phyloP scores from a whole-genome alignment of 2,329 filamentous ascomycete genomes.

The Diaporthe australafricana region DNA sequence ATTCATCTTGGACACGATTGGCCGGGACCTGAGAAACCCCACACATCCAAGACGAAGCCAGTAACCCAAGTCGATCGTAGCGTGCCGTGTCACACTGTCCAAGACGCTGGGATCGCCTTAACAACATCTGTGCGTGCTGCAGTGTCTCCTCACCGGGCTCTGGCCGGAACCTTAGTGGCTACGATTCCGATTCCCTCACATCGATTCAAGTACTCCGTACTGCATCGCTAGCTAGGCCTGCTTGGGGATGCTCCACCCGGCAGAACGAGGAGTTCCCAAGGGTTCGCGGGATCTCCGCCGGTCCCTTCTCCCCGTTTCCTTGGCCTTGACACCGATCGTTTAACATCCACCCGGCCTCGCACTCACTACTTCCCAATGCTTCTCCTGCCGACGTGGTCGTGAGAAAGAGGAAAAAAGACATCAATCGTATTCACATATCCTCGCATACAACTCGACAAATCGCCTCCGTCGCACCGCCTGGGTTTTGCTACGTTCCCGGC shows the following conservation, averaged over 20 bases:
- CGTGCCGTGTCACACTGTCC: constrained; percentile 7
- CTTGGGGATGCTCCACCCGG: constrained; percentile 16
- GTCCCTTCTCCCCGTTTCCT: background rate
- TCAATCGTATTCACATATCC: background rate
- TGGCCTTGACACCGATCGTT: constrained; percentile 15
- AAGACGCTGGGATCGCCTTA: constrained; percentile 14
- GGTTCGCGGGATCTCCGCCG: constrained; percentile 2
- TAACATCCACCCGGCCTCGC: constrained; percentile 2
- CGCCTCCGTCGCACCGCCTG: too few relatives aligned
- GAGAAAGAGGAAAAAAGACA: background rate
- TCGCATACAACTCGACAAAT: background rate
- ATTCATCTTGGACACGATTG: background rate
- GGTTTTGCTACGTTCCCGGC: background rate
- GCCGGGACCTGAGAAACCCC: background rate
- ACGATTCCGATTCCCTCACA: background rate
- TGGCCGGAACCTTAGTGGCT: constrained; percentile 15
- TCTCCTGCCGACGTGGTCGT: background rate
- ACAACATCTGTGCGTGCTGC: constrained; percentile 26
- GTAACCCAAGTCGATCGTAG: constrained; percentile 15
- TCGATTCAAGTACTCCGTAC: background rate
- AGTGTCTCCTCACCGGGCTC: background rate
- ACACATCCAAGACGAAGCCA: constrained; percentile 17
- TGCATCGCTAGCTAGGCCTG: background rate
- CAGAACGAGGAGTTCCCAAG: constrained; percentile 8
- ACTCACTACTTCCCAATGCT: background rate